Evolutionary conservation across 345 rosid genomes (phyloP).

Genomic region (Angophora floribunda): DNA sequence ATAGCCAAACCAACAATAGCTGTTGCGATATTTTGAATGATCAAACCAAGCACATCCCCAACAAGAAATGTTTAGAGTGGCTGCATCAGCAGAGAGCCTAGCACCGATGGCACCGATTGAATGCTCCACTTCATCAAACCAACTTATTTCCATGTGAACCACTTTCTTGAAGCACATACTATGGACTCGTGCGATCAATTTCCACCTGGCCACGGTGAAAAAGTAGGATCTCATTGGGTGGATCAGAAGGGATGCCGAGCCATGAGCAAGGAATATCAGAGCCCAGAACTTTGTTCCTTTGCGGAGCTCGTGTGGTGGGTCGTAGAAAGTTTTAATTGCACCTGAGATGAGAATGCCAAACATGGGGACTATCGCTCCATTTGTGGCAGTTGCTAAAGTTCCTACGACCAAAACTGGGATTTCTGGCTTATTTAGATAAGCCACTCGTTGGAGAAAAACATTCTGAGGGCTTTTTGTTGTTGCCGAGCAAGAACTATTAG

Average conservation of each 20-base stretch:
- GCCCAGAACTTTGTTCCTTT: slow-evolving; percentile 58
- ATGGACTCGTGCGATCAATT: slow-evolving; percentile 45
- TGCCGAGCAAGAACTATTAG: neutral
- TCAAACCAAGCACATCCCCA: slow-evolving; percentile 56
- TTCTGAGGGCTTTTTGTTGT: slow-evolving; percentile 2
- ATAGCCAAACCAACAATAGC: slow-evolving; percentile 48
- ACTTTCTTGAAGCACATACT: slow-evolving; percentile 64
- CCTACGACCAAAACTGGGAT: slow-evolving; percentile 49
- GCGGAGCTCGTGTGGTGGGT: slow-evolving; percentile 34
- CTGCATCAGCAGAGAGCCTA: slow-evolving; percentile 76
- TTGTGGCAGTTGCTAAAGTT: slow-evolving; percentile 29
- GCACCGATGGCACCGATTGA: slow-evolving; percentile 74
- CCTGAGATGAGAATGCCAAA: slow-evolving; percentile 48
- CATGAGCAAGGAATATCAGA: slow-evolving; percentile 42
- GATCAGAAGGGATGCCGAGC: slow-evolving; percentile 29
- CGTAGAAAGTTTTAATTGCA: slow-evolving; percentile 47
- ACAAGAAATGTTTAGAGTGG: slow-evolving; percentile 42
- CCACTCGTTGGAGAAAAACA: slow-evolving; percentile 41
- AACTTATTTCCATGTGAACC: slow-evolving; percentile 66
- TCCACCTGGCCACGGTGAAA: slow-evolving; percentile 60
- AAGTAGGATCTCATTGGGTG: slow-evolving; percentile 39
- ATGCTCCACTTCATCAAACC: slow-evolving; percentile 72
- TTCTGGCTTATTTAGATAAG: slow-evolving; percentile 62
- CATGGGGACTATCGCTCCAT: slow-evolving; percentile 50
- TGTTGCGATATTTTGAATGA: slow-evolving; percentile 45